Base-by-base conservation (phyloP, 495 filamentous ascomycete species). In the Gamarada debralockiae region DNA sequence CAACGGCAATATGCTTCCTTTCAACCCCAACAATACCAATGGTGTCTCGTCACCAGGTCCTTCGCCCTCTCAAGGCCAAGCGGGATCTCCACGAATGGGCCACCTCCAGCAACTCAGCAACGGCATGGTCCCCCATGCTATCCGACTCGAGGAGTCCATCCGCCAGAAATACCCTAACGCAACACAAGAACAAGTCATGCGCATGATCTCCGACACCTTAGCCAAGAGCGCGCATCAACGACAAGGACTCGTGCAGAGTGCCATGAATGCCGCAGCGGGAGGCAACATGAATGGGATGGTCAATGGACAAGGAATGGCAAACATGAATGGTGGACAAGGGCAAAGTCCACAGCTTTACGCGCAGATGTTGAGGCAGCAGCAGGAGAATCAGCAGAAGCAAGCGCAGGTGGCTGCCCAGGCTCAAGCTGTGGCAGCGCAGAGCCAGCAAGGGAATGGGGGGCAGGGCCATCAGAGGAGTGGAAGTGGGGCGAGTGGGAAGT, bases 311-410 rank as follows among this genome's bases (percentile, higher is more conserved):
- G 14, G 65, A 2, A 43, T 43, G 40, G 64, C 27, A 62, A 12
- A 57, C 55, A 58, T 53, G 20, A 64, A 65, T 50, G 60, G 37
- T 66, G 72, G 65, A 14, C 70, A 75, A 63, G 72, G 72, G 46
- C 67, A 66, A 8, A 68, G 70, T 43, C 83, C 84, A 6, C 85
- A 89, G 52, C 78, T 86, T 20, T 91, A 86, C 62, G 86, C 86
- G 17, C 83, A 85, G 37, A 81, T 87, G 60, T 80, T 90, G 62
- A 76, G 87, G 41, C 81, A 82, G 23, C 84, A 87, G 52, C 86
- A 90, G 50, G 70, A 64, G 23, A 43, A 37, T 43, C 50, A 52
- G n/a, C 50, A 42, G 25, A 15, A 18, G 21, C 37, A 43, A 21
- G 38, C 37, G 2, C 13, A 43, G 15, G 24, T 21, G 46, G 40